These are phyloP conservation scores for Vitis amurensis DNA, from an alignment of 164 flowering plant species.

Conservation along the genomic window DNA sequence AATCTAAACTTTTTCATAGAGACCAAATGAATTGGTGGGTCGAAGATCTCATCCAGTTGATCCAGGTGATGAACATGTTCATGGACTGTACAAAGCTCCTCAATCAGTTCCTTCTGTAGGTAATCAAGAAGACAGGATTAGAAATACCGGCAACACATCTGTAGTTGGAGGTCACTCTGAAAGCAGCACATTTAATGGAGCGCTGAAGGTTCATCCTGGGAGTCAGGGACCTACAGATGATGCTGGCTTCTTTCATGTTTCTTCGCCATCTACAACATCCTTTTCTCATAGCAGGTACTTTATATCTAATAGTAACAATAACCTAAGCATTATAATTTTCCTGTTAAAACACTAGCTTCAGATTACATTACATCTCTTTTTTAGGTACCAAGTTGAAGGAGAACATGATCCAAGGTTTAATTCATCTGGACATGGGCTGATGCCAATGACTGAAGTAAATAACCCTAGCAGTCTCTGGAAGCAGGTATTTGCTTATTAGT, in stretches of 20 bases:
- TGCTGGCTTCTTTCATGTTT: conserved; percentile 46
- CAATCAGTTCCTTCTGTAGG: conserved; percentile 26
- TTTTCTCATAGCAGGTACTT: conserved; percentile 59
- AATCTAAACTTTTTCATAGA: conserved; percentile 38
- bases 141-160: conserved; percentile 26
- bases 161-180: conserved; percentile 32
- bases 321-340: too few species aligned
- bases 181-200: conserved; percentile 44
- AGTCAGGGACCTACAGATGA: conserved; percentile 37
- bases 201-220: conserved; percentile 35
- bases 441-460: conserved; percentile 57
- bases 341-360: not conserved
- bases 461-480: conserved; percentile 51
- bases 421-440: conserved; percentile 51
- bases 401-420: conserved; percentile 47
- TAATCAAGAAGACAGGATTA: conserved; percentile 35
- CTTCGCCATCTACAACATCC: conserved; percentile 61
- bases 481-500: conserved; percentile 48
- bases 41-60: conserved; percentile 33
- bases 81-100: conserved; percentile 27
- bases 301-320: not conserved
- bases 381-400: conserved; percentile 59
- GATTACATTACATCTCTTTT: not conserved
- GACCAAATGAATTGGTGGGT: conserved; percentile 36
- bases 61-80: conserved; percentile 30